Evolutionary conservation across 768 basidiomycete genomes (phyloP).

Genomic region (Saitozyma sp.): DNA sequence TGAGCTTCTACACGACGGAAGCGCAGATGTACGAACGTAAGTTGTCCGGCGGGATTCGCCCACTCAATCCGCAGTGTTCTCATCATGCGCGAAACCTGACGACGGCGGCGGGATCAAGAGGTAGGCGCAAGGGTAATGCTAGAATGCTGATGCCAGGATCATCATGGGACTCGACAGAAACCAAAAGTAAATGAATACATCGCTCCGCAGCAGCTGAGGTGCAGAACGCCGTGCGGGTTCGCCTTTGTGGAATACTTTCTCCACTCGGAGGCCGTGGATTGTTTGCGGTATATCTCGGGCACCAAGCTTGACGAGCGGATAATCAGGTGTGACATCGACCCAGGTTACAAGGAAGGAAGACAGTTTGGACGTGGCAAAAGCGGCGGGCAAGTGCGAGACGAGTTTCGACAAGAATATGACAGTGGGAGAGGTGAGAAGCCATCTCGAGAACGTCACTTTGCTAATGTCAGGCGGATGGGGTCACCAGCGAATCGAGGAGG

Average conservation of each 20-base stretch:
- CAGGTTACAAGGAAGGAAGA: slow-evolving; percentile 92
- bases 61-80: slow-evolving; percentile 39
- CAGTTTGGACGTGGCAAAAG: slow-evolving; percentile 98
- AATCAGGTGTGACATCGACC: slow-evolving; percentile 94
- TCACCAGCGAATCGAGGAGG: slow-evolving; percentile 42
- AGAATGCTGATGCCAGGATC: slow-evolving; percentile 27
- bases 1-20: slow-evolving; percentile 48
- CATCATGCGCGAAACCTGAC: slow-evolving; percentile 42
- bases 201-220: slow-evolving; percentile 4
- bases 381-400: slow-evolving; percentile 86
- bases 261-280: slow-evolving; percentile 86
- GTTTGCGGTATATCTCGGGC: slow-evolving; percentile 92
- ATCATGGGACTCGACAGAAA: slow-evolving; percentile 52
- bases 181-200: slow-evolving; percentile 5
- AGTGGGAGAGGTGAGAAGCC: slow-evolving; percentile 81
- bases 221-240: slow-evolving; percentile 53
- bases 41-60: slow-evolving; percentile 5
- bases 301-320: slow-evolving; percentile 98
- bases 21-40: slow-evolving; percentile 51
- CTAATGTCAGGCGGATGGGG: slow-evolving; percentile 45
- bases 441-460: slow-evolving; percentile 4
- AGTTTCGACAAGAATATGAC: slow-evolving; percentile 95
- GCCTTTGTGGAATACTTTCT: slow-evolving; percentile 71
- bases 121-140: slow-evolving; percentile 17
- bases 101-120: slow-evolving; percentile 51